These are phyloP conservation scores for Coemansia sp. DNA, from an alignment of 192 early-diverging fungal species.

Conservation along the genomic window DNA sequence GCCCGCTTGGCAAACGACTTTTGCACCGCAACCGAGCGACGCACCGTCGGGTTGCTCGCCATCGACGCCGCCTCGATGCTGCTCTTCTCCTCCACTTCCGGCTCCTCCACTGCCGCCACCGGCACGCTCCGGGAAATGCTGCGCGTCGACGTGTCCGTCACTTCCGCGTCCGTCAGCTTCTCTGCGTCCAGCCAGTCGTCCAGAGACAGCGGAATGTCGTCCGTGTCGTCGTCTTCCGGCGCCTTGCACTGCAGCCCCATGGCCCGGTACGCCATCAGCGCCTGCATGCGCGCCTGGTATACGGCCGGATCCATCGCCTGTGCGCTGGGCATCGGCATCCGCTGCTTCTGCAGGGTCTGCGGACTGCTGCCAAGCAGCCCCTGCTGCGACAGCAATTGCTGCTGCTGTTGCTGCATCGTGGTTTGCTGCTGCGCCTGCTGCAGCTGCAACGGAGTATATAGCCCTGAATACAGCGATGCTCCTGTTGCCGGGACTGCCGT, in stretches of 20 bases:
- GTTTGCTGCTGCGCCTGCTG: slow-evolving; percentile 23
- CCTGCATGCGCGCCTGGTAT: slow-evolving; percentile 47
- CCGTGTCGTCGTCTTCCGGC: slow-evolving; percentile 32
- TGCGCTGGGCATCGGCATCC: slow-evolving; percentile 41
- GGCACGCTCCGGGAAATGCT: not conserved
- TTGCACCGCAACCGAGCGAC: slow-evolving; percentile 35
- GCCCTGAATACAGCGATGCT: slow-evolving; percentile 36
- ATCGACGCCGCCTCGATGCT: slow-evolving; percentile 11
- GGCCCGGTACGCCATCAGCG: slow-evolving; percentile 50
- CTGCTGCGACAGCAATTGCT: slow-evolving; percentile 11
- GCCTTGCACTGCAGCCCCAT: slow-evolving; percentile 53
- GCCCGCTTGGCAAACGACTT: slow-evolving; percentile 31
- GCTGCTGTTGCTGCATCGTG: slow-evolving; percentile 28
- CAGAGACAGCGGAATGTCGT: slow-evolving; percentile 32
- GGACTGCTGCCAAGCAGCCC: slow-evolving; percentile 10
- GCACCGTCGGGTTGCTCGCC: slow-evolving; percentile 20
- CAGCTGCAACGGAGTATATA: slow-evolving; percentile 28
- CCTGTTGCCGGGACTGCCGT: slow-evolving; percentile 21
- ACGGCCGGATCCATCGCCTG: slow-evolving; percentile 37
- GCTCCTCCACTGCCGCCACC: slow-evolving; percentile 14
- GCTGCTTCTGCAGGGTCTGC: slow-evolving; percentile 25
- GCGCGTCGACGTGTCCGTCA: slow-evolving; percentile 16
- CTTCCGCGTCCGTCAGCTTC: slow-evolving; percentile 36
- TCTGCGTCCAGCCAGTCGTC: slow-evolving; percentile 53
- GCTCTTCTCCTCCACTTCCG: slow-evolving; percentile 40